Evolutionary conservation across 805 yeast genomes (phyloP), one percentile per base, ranked within the genome.

Genomic region (Kazachstania bromeliacearum): DNA sequence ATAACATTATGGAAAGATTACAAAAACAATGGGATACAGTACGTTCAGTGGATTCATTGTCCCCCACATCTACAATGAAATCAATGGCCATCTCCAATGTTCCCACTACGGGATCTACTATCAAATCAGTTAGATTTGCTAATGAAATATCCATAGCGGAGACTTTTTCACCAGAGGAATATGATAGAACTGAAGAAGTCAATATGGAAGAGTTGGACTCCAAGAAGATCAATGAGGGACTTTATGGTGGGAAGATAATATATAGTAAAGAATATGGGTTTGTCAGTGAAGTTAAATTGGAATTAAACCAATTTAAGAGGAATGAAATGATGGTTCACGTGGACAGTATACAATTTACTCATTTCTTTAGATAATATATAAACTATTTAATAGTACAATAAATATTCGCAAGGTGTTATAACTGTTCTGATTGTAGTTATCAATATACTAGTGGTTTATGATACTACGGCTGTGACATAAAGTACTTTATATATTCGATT

Each of bases 271-370:
- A 46, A 28, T 36, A 38, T 34, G 42, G 47, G 9, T 45, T 42
- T 19, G 37, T 58, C 19, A 41, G 39, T 4, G 47, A 47, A 37
- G 75, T 82, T 45, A 75, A 84, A 53, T 59, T 64, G 22, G 88
- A 82, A 50, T 54, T 83, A 45, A 82, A 83, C 48, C 62, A 65
- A 24, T 80, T 62, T 59, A 83, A 83, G 51, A 68, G 72, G 44
- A 60, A 60, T 35, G 80, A 73, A 38, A 82, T 83, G 94, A 57
- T 63, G 28, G 81, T 82, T 23, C 87, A 82, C 54, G 77, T 71
- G 36, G 61, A 65, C 26, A 77, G 85, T 28, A 69, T 67, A 37
- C 57, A 61, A 23, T 71, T 74, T 53, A 81, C 92, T 4, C 92
- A 83, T 50, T 78, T 71, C 53, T 79, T 78, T 22, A 31, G 30